Evolutionary conservation across 2,329 filamentous ascomycete genomes (phyloP).

Genomic region (Mollisiaceae sp.): DNA sequence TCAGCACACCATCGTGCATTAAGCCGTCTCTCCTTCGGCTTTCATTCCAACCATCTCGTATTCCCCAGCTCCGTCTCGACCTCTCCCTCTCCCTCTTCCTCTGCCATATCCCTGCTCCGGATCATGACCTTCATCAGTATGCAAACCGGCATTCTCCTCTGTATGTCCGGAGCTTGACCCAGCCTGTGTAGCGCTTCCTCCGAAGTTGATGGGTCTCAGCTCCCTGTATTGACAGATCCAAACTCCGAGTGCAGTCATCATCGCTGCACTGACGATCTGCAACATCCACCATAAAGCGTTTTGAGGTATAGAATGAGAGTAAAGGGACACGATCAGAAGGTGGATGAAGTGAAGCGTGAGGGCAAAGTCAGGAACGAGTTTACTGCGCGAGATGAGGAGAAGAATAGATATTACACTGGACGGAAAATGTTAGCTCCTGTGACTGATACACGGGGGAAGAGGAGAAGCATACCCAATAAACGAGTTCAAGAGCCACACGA

Average conservation of each 20-base stretch:
- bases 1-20: constrained; percentile 4
- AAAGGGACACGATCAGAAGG: constrained; percentile 76
- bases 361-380: constrained; percentile 94
- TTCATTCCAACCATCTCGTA: constrained; percentile 70
- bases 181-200: constrained; percentile 52
- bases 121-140: constrained; percentile 29
- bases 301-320: constrained; percentile 75
- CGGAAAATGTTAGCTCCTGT: constrained; percentile 1
- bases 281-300: constrained; percentile 87
- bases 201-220: constrained; percentile 85
- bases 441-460: constrained; percentile 20
- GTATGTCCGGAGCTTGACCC: constrained; percentile 30
- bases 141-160: constrained; percentile 24
- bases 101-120: constrained; percentile 47
- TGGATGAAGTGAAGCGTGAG: constrained; percentile 87
- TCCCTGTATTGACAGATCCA: constrained; percentile 94
- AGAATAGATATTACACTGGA: constrained; percentile 81
- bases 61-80: constrained; percentile 60
- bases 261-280: constrained; percentile 61
- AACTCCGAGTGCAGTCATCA: constrained; percentile 76
- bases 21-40: constrained; percentile 34
- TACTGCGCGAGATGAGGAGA: constrained; percentile 82
- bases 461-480: constrained; percentile 61
- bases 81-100: constrained; percentile 57
- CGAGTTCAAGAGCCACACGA: constrained; percentile 71